Evolutionary conservation across 768 basidiomycete species (phyloP), one percentile per base, ranked within the genome.

Genomic region (Boletellus sp.): DNA sequence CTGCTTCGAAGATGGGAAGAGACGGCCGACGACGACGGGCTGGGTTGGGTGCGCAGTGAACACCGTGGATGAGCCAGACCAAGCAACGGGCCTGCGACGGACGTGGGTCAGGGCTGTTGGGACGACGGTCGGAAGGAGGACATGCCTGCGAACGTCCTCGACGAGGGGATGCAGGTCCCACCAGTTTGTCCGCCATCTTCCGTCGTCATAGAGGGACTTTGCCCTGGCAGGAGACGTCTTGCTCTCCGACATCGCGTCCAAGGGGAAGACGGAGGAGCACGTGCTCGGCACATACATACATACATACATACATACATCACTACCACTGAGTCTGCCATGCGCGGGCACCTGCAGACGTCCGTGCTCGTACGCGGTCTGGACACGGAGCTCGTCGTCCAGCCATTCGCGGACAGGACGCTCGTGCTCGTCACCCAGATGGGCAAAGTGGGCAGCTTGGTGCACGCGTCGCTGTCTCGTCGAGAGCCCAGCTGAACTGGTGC

Each of bases 401-500:
- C 74, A 0, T 98, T 82, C 64, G 78, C 80, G 46, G 94, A 97
- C 70, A 78, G 91, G 22, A 72, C 82, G 12, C 73, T 98, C 17
- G 84, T 96, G n/a, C 74, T 96, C 20, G 76, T 97, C 46, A 94
- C 92, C 1, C 94, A 98, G 67, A 65, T 91, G 53, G 89, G 90
- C 34, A 94, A 93, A 79, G 85, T 95, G 12, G 94, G 94, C 48
- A 83, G 78, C 62, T 64, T 98, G 71, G 93, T 95, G 63, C 66
- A 70, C 36, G 16, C 45, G 16, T 50, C 48, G 45, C 28, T 22
- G 34, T 26, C 35, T 20, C 28, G n/a, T 17, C 41, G 32, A 33
- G 6, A 35, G 34, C 28, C 7, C n/a, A n/a, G n/a, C n/a, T n/a
- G n/a, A 17, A 51, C 11, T 28, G 16, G 42, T 31, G 19, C 8